These are phyloP conservation scores for Lathyrus aphaca DNA, from an alignment of 306 rosid genomes.

Conservation along the genomic window DNA sequence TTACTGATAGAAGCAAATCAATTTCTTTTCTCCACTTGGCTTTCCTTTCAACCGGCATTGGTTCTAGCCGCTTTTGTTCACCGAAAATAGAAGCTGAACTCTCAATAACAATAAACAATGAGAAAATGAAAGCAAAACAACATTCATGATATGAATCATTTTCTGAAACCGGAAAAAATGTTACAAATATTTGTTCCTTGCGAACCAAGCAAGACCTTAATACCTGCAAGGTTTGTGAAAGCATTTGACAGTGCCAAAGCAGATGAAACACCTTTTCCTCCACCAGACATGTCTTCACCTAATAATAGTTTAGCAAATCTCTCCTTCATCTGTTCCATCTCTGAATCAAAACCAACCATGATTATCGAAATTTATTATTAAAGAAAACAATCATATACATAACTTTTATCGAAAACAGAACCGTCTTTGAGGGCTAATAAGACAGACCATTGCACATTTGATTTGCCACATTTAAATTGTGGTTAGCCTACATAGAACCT, in stretches of 20 bases:
- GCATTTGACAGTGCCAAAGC: slow-evolving; percentile 97
- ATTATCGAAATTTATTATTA: neutral
- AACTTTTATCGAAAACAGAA: neutral
- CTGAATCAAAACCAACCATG: slow-evolving; percentile 54
- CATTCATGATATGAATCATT: neutral
- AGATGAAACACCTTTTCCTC: slow-evolving; percentile 97
- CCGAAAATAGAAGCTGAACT: slow-evolving; percentile 98
- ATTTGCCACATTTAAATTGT: no score
- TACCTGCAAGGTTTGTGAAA: slow-evolving; percentile 94
- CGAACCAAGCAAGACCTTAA: neutral
- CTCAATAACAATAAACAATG: no score
- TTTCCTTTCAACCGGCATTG: slow-evolving; percentile 82
- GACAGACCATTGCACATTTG: no score
- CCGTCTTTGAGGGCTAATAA: no score
- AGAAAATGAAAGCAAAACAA: neutral
- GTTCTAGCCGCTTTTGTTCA: slow-evolving; percentile 82
- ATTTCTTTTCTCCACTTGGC: slow-evolving; percentile 90
- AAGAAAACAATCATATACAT: neutral
- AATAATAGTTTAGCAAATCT: slow-evolving; percentile 82
- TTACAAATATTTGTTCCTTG: neutral
- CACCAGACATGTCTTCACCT: slow-evolving; percentile 99
- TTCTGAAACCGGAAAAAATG: neutral
- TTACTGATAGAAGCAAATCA: slow-evolving; percentile 82
- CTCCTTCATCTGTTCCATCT: slow-evolving; percentile 92
- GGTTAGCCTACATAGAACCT: no score